A percentile compares a stretch with the other conserved stretches of the same genome.
These are phyloP conservation scores for Alternaria rosae DNA, from an alignment of 2,329 filamentous ascomycete species.

Conservation along the genomic window DNA sequence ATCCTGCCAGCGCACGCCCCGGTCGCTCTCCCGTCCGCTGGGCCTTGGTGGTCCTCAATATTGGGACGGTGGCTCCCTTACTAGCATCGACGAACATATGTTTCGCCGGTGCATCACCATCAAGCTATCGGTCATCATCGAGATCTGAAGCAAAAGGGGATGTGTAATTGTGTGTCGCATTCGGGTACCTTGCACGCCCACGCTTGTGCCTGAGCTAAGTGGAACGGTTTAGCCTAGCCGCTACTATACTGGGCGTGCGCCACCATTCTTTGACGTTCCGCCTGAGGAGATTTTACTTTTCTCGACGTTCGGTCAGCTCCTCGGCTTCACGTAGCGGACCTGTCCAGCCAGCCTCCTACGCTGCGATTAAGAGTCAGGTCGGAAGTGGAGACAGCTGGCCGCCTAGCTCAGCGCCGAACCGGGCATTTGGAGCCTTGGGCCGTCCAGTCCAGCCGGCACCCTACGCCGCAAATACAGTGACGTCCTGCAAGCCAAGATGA, in stretches of 20 bases:
- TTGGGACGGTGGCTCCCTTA: conserved; percentile 2
- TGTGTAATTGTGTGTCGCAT: conserved; percentile 1
- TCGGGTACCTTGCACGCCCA: conserved; percentile 2
- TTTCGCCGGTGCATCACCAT: conserved; percentile 6
- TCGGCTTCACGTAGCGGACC: conserved; percentile 11
- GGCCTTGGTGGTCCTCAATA: conserved; percentile 5
- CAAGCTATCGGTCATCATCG: background rate
- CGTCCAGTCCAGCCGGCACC: background rate
- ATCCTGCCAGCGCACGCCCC: conserved; percentile 7
- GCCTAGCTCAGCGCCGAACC: conserved; percentile 2
- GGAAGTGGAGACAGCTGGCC: background rate
- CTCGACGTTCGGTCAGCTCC: background rate
- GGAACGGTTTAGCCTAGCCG: conserved; percentile 8
- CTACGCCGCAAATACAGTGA: conserved; percentile 1
- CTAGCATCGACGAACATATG: conserved; percentile 7
- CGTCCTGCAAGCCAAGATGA: conserved; percentile 4
- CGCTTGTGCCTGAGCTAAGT: conserved; percentile 10
- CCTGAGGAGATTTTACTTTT: conserved; percentile 13
- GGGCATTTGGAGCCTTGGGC: conserved; percentile 1
- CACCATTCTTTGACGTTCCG: conserved; percentile 5
- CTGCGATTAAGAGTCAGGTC: conserved; percentile 3
- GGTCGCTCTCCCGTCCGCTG: conserved; percentile 13
- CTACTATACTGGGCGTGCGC: conserved; percentile 12
- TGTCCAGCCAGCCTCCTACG: conserved; percentile 5
- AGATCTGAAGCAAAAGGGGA: background rate